Evolutionary conservation across 441 rosid genomes (phyloP).

Genomic region (Pelargonium citronellum): DNA sequence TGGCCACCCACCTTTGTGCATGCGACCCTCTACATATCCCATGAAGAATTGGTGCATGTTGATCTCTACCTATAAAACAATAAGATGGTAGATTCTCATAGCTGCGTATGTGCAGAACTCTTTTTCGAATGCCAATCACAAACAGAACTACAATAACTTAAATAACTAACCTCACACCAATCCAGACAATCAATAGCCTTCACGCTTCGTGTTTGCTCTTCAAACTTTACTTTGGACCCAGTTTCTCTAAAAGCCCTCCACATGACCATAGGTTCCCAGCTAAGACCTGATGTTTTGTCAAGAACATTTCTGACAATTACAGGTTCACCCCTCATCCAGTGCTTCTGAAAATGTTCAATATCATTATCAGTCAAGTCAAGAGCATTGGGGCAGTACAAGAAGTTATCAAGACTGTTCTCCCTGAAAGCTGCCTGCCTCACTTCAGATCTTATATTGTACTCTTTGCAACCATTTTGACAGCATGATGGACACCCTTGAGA

Average conservation of each 20-base stretch:
- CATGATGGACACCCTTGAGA: conserved; percentile 32
- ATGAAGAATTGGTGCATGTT: conserved; percentile 57
- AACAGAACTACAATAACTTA: conserved; percentile 6
- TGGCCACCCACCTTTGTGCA: conserved; percentile 72
- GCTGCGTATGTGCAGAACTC: not conserved
- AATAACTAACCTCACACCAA: conserved; percentile 51
- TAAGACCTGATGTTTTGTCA: conserved; percentile 47
- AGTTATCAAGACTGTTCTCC: conserved; percentile 30
- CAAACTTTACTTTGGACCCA: conserved; percentile 41
- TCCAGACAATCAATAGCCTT: conserved; percentile 84
- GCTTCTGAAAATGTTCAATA: conserved; percentile 45
- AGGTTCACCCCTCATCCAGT: conserved; percentile 83
- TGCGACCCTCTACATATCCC: conserved; percentile 75
- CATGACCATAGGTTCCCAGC: conserved; percentile 99
- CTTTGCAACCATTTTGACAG: conserved; percentile 22
- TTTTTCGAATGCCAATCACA: not conserved
- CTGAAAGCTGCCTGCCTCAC: conserved; percentile 36
- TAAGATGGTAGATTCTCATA: not conserved
- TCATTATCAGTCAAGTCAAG: conserved; percentile 30
- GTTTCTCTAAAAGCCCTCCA: conserved; percentile 72
- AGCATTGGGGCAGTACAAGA: conserved; percentile 33
- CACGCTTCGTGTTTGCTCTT: conserved; percentile 37
- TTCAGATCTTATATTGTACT: conserved; percentile 22
- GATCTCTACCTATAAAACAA: conserved; percentile 45
- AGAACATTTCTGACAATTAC: conserved; percentile 64